Evolutionary conservation across 2,329 filamentous ascomycete species (phyloP).

Genomic region (Aspergillus tubingensis): DNA sequence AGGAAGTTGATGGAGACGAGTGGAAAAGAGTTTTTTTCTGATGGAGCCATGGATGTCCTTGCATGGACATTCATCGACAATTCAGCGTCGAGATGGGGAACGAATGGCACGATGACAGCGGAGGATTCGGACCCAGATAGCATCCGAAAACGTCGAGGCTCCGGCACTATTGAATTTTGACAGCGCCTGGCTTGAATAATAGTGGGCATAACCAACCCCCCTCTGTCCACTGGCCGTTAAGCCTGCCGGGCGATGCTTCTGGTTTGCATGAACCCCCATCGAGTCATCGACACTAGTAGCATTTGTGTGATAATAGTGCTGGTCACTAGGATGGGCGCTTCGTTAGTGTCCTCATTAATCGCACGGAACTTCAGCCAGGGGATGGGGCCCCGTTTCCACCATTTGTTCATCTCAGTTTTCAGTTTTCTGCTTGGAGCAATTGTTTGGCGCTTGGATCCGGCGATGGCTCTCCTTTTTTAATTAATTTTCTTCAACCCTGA

Average conservation of each 20-base stretch:
- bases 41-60: neutral
- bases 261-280: slow-evolving; percentile 8
- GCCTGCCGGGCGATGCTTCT: neutral
- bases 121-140: slow-evolving; percentile 15
- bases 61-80: neutral
- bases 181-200: slow-evolving; percentile 17
- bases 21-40: neutral
- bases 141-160: slow-evolving; percentile 18
- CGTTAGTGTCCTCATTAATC: slow-evolving; percentile 4
- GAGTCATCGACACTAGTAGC: slow-evolving; percentile 14
- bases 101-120: slow-evolving; percentile 16
- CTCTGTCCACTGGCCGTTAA: slow-evolving; percentile 1
- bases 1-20: neutral
- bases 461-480: neutral
- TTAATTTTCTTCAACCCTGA: neutral
- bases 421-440: slow-evolving; percentile 1
- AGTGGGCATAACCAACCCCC: neutral
- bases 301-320: slow-evolving; percentile 15
- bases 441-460: neutral
- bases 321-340: neutral
- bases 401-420: neutral
- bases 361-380: slow-evolving; percentile 2
- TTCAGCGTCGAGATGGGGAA: neutral
- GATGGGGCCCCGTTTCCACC: neutral
- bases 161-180: slow-evolving; percentile 28